phyloP scores from a whole-genome alignment of 164 flowering plant genomes.

The Vitis amurensis region DNA sequence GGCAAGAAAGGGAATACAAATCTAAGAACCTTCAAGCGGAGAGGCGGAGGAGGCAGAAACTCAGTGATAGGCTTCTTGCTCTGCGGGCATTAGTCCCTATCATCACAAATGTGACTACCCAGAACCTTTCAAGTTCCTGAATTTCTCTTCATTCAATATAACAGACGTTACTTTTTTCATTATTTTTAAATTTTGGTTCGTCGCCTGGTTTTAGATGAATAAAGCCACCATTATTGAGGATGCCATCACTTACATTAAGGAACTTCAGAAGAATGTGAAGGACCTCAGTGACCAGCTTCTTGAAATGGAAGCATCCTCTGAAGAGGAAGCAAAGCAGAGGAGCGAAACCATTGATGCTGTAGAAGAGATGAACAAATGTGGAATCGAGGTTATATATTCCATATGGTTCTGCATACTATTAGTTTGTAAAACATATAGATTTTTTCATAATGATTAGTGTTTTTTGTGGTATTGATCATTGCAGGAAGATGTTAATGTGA shows the following conservation, averaged over 20 bases:
- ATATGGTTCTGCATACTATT: no score
- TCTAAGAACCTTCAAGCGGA: conserved; percentile 80
- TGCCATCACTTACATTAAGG: conserved; percentile 57
- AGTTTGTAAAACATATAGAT: no score
- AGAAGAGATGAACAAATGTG: conserved; percentile 29
- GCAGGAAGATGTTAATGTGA: conserved; percentile 59
- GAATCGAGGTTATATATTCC: conserved; percentile 31
- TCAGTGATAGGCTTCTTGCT: conserved; percentile 48
- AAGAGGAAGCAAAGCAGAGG: conserved; percentile 20
- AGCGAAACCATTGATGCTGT: conserved; percentile 7
- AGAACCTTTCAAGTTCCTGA: neutral
- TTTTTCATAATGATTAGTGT: neutral
- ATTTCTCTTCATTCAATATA: neutral
- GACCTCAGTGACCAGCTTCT: conserved; percentile 47
- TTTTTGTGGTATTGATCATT: neutral
- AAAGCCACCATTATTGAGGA: conserved; percentile 67
- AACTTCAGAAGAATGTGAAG: conserved; percentile 42
- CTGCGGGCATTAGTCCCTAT: conserved; percentile 76
- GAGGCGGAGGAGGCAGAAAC: conserved; percentile 64
- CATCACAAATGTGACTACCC: conserved; percentile 66
- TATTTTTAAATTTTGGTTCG: neutral
- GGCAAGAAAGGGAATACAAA: conserved; percentile 35
- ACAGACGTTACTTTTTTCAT: neutral
- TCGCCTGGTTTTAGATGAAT: conserved; percentile 51
- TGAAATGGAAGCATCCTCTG: conserved; percentile 36